Base-by-base conservation (phyloP, 2,329 filamentous ascomycete species). In the Clarireedia monteithiana region DNA sequence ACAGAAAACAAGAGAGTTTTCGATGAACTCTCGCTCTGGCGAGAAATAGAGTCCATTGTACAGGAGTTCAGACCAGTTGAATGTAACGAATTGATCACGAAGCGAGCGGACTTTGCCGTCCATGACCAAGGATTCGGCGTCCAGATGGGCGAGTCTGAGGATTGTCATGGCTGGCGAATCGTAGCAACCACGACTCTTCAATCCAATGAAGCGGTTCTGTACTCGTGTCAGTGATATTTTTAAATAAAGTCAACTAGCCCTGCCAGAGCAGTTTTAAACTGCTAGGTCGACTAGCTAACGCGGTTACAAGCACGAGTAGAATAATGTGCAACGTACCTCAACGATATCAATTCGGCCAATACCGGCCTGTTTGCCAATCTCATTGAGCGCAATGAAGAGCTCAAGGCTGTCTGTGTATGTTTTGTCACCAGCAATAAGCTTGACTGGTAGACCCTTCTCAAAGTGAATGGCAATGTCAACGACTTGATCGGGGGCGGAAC, bases 321-420 rank as follows among this genome's bases (percentile, higher is more conserved):
- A 30, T 9, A 10, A 1, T 30, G 20, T 30, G 27, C 27, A 30
- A 30, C 30, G 30, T 34, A 34, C 30, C 30, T 90, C 87, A 59
- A 91, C 88, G 68, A 92, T 92, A 71, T 92, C 88, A 63, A 92
- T 85, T 67, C 89, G 78, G 66, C 88, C 89, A 63, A 92, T 81
- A 69, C 89, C 89, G 74, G 90, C 77, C 62, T 76, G 79, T 70
- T 82, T 80, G 62, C 82, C 89, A 61, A 92, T 85, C 58, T 81
- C 75, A 74, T 91, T 91, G 64, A 83, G 77, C 55, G 81, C 78
- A 59, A 83, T 75, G 77, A 92, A 92, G 56, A 92, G 76, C 68
- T 87, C 84, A 55, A 89, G 78, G 5, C 83, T 76, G 67, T 86
- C 85, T 55, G 86, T 89, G 64, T 82, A 77, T 39, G 75, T 77